Percentiles rank a stretch among this genome's conserved stretches.
phyloP scores from a whole-genome alignment of 2,329 filamentous ascomycete genomes.

The Tolypocladium nubicola region DNA sequence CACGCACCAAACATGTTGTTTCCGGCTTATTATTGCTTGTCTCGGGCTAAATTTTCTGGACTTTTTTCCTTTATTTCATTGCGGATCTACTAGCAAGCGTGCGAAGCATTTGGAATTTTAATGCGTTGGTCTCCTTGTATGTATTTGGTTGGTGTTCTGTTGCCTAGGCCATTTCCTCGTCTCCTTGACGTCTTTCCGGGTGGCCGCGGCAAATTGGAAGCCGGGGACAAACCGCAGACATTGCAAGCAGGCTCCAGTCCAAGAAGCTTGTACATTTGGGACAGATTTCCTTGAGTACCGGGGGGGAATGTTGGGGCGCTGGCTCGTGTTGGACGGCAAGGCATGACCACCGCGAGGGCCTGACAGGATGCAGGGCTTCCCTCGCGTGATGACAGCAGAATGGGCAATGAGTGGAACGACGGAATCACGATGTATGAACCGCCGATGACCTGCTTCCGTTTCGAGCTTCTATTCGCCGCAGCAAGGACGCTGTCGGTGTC shows the following conservation, averaged over 20 bases:
- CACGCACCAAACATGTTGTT: constrained; percentile 3
- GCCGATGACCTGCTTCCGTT: neutral
- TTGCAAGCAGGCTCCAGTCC: constrained; percentile 1
- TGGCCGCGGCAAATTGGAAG: neutral
- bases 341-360: neutral
- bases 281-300: neutral
- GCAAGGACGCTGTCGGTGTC: neutral
- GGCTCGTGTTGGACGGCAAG: neutral
- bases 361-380: neutral
- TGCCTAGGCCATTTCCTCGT: neutral
- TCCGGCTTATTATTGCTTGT: neutral
- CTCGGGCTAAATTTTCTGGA: constrained; percentile 1
- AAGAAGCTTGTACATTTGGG: constrained; percentile 3
- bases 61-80: constrained; percentile 3
- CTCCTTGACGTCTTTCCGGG: neutral
- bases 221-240: neutral
- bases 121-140: neutral
- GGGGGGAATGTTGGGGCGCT: neutral
- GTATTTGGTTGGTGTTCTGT: neutral
- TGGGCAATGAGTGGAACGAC: neutral
- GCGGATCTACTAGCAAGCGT: constrained; percentile 3
- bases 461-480: neutral
- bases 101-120: neutral
- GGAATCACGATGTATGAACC: neutral
- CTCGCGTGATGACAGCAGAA: neutral